phyloP scores from a whole-genome alignment of 202 grass and related monocot genomes.

The Musa balbisiana region DNA sequence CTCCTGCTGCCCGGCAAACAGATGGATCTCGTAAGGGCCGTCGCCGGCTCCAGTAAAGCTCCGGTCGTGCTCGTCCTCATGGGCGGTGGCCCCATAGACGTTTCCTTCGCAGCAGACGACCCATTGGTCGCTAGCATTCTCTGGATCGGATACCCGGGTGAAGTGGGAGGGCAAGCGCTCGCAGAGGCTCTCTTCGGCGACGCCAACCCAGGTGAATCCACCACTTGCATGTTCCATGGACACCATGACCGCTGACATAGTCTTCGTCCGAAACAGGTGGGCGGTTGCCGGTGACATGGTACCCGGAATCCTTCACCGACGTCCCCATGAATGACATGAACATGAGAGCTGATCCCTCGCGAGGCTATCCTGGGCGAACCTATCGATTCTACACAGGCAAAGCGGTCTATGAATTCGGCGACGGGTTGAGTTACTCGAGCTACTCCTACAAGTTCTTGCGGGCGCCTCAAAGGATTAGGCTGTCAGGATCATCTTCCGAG shows the following conservation, averaged over 20 bases:
- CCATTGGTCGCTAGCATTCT: conserved; percentile 53
- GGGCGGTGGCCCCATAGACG: conserved; percentile 74
- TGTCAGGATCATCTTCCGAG: conserved; percentile 26
- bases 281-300: conserved; percentile 75
- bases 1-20: conserved; percentile 87
- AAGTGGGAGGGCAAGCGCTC: conserved; percentile 70
- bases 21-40: conserved; percentile 46
- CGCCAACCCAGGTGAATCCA: conserved; percentile 70
- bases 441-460: conserved; percentile 49
- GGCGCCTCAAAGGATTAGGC: conserved; percentile 38
- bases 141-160: conserved; percentile 86
- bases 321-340: conserved; percentile 88
- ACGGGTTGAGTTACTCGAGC: conserved; percentile 72
- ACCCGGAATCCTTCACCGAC: conserved; percentile 63
- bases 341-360: conserved; percentile 60
- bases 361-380: conserved; percentile 70
- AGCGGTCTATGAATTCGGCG: conserved; percentile 56
- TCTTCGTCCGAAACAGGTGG: conserved; percentile 39
- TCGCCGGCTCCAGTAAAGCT: conserved; percentile 44
- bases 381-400: conserved; percentile 79
- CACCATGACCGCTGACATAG: conserved; percentile 8
- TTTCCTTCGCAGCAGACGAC: conserved; percentile 65
- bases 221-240: conserved; percentile 1
- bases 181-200: conserved; percentile 75
- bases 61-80: conserved; percentile 63